phyloP scores from a whole-genome alignment of 495 filamentous ascomycete genomes.

The Physcia stellaris region DNA sequence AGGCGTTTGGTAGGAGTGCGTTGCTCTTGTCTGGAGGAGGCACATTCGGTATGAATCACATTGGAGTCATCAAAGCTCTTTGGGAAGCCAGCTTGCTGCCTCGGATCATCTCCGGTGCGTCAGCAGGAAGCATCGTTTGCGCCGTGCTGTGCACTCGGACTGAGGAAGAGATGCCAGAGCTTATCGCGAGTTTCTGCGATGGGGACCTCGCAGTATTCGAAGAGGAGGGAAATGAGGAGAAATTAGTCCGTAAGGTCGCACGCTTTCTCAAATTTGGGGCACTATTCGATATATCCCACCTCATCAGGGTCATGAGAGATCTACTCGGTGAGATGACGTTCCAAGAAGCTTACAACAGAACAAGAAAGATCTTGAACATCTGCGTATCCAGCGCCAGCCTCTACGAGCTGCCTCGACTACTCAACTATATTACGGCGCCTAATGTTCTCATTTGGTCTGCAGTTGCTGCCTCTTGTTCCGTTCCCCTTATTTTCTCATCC shows the following conservation, averaged over 20 bases:
- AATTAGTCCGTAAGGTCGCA: slow-evolving; percentile 51
- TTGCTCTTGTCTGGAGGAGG: slow-evolving; percentile 80
- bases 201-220: slow-evolving; percentile 80
- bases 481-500: slow-evolving; percentile 73
- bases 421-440: slow-evolving; percentile 88
- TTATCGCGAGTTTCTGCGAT: slow-evolving; percentile 61
- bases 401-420: slow-evolving; percentile 71
- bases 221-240: slow-evolving; percentile 52
- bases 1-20: slow-evolving; percentile 81
- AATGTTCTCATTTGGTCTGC: slow-evolving; percentile 96
- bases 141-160: slow-evolving; percentile 72
- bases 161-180: slow-evolving; percentile 67
- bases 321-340: slow-evolving; percentile 84
- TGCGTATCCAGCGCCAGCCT: slow-evolving; percentile 76
- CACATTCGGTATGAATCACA: slow-evolving; percentile 92
- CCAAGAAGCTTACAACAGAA: slow-evolving; percentile 89
- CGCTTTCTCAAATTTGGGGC: slow-evolving; percentile 69
- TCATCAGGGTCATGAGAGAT: slow-evolving; percentile 65
- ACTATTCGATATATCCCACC: slow-evolving; percentile 68
- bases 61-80: slow-evolving; percentile 82
- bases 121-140: slow-evolving; percentile 87
- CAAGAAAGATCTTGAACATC: slow-evolving; percentile 80
- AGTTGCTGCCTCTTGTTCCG: slow-evolving; percentile 86
- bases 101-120: slow-evolving; percentile 85
- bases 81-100: slow-evolving; percentile 65